phyloP scores from a whole-genome alignment of 768 basidiomycete species.

The Tephrocybe sp. region DNA sequence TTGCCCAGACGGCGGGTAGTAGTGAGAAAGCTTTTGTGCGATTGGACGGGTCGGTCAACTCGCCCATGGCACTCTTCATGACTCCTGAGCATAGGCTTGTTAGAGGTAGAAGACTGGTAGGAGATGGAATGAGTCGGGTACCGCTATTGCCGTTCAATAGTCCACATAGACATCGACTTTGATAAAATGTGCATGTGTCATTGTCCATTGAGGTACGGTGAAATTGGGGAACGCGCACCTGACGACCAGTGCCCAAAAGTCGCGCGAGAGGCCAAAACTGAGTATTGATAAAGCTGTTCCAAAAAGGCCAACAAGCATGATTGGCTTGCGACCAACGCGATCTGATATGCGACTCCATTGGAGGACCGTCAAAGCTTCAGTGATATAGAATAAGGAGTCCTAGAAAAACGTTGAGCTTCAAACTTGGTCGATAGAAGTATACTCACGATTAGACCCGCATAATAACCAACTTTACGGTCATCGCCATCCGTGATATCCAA shows the following conservation, averaged over 20 bases:
- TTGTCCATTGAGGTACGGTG: neutral
- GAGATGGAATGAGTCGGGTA: slow-evolving; percentile 4
- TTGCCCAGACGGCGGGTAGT: slow-evolving; percentile 39
- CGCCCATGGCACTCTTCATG: slow-evolving; percentile 45
- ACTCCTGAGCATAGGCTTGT: slow-evolving; percentile 28
- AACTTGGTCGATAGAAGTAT: no score
- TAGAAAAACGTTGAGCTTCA: slow-evolving; percentile 21
- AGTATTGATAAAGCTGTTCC: slow-evolving; percentile 53
- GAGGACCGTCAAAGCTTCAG: slow-evolving; percentile 54
- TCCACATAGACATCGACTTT: slow-evolving; percentile 64
- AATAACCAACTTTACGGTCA: slow-evolving; percentile 62
- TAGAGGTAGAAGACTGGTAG: neutral
- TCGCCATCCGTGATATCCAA: slow-evolving; percentile 62
- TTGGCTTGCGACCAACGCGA: slow-evolving; percentile 57
- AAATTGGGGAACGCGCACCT: slow-evolving; percentile 33
- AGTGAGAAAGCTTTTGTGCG: slow-evolving; percentile 38
- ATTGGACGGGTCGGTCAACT: slow-evolving; percentile 41
- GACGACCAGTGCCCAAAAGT: slow-evolving; percentile 48
- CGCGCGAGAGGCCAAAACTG: slow-evolving; percentile 58
- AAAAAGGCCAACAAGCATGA: slow-evolving; percentile 53
- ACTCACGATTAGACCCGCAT: slow-evolving; percentile 54
- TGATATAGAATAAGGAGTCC: slow-evolving; percentile 61
- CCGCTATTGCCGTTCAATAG: slow-evolving; percentile 67
- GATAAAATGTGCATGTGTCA: neutral
- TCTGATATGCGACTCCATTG: slow-evolving; percentile 66